Evolutionary conservation across 148 eudicot genomes (phyloP), one percentile per base, ranked within the genome.

Genomic region (Linanthus parryae): DNA sequence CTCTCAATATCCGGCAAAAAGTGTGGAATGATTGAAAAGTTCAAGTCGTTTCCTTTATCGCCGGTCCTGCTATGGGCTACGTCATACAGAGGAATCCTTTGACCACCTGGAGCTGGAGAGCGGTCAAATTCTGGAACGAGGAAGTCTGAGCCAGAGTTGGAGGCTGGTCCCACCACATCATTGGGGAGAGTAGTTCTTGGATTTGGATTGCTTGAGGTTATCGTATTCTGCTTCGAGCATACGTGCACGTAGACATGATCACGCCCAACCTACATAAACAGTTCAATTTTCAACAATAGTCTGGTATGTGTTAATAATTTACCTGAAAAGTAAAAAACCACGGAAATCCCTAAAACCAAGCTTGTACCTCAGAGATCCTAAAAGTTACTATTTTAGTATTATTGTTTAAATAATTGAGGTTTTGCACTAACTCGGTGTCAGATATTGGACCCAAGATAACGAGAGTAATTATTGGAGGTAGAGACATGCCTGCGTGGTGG

Each of bases 21-120:
- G 62, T 94, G 78, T 18, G 99, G 96, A 63, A 84, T 94, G 30
- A 94, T 55, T 39, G 99, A 94, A 52, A 94, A 82, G 74, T 94
- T 94, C 44, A 94, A n/a, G 74, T 80, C 85, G 43, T 84, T 82
- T 44, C 99, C 99, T 82, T 88, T 94, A 71, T 94, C 99, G 18
- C 99, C 99, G 0, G 80, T 77, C 59, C 99, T 70, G 81, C 96
- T 80, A 59, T 94, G 99, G 56, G 91, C 99, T 17, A 82, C 74
- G 35, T 74, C 66, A 47, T 82, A 80, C 19, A 94, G 84, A 42
- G 73, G 61, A 50, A 84, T 61, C 64, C 60, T 63, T 65, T 69
- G 67, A 53, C 80, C 77, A 4, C 80, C 67, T 10, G 75, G 81
- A 28, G 86, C 96, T 56, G 88, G 77, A 50, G 68, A 58, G 28